phyloP scores from a whole-genome alignment of 2,329 filamentous ascomycete genomes.

The Alternaria sp. region DNA sequence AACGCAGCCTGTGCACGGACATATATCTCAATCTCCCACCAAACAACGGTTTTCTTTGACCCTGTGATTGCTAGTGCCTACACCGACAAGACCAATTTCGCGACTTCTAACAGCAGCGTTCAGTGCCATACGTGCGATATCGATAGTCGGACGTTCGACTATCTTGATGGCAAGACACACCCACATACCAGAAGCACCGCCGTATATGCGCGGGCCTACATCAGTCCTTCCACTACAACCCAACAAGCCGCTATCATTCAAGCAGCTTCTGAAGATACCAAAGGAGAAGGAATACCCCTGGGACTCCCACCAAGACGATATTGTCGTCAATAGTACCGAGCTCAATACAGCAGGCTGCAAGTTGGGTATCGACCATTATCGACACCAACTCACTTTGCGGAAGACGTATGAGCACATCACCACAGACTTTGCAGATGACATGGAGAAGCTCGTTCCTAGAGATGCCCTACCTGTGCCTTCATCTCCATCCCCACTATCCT shows the following conservation, averaged over 20 bases:
- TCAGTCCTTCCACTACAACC: neutral
- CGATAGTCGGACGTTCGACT: neutral
- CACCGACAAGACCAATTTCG: neutral
- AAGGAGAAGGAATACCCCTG: slow-evolving; percentile 9
- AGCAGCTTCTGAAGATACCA: neutral
- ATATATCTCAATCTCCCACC: neutral
- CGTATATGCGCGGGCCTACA: neutral
- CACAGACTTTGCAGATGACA: neutral
- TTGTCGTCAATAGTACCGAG: slow-evolving; percentile 30
- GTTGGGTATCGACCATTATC: slow-evolving; percentile 18
- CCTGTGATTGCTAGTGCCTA: neutral
- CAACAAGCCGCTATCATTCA: neutral
- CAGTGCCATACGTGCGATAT: neutral
- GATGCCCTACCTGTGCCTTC: neutral
- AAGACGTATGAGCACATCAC: slow-evolving; percentile 6
- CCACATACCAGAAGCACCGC: neutral
- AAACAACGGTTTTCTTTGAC: neutral
- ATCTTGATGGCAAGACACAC: neutral
- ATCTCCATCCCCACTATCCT: rapidly evolving
- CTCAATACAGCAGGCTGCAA: neutral
- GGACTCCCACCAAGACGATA: slow-evolving; percentile 24
- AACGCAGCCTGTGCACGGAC: slow-evolving; percentile 18
- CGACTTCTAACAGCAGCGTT: neutral
- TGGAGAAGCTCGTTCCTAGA: neutral
- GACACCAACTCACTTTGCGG: slow-evolving; percentile 4